These are phyloP conservation scores for Pseudocercospora vitis DNA, from an alignment of 2,329 filamentous ascomycete species.

Conservation along the genomic window DNA sequence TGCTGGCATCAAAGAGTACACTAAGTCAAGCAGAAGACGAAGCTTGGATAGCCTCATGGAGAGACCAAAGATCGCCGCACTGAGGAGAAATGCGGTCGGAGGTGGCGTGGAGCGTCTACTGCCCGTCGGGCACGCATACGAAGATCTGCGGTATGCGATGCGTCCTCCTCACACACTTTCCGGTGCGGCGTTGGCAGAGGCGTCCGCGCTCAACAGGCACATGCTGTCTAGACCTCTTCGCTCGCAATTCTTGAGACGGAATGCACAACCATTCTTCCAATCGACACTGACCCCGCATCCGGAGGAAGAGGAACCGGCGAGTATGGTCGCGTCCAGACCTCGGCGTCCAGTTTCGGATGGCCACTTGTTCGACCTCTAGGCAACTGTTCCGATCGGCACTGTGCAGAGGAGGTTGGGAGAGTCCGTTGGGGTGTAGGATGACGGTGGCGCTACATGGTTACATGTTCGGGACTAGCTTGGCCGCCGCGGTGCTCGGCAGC, in stretches of 20 bases:
- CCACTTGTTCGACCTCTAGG: background rate
- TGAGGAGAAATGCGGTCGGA: background rate
- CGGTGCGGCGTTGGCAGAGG: too few species aligned
- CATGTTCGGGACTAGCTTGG: background rate
- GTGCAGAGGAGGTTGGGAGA: constrained; percentile 1
- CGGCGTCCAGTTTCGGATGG: background rate
- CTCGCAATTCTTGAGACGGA: background rate
- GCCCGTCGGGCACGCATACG: background rate
- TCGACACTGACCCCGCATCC: background rate
- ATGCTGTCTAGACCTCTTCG: background rate
- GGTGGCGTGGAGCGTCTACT: background rate
- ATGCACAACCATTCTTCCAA: background rate
- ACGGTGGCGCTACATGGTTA: constrained; percentile 1
- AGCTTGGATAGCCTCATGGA: constrained; percentile 2
- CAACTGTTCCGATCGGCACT: background rate
- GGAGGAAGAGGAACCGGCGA: background rate
- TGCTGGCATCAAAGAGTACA: background rate
- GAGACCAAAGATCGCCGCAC: background rate
- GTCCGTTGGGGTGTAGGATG: background rate
- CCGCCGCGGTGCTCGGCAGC: too few species aligned
- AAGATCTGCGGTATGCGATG: background rate
- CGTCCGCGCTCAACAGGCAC: background rate
- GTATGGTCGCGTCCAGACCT: background rate
- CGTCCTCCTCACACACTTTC: background rate
- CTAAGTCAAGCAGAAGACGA: background rate